Evolutionary conservation across 768 basidiomycete species (phyloP).

Genomic region (Mycena polygramma): DNA sequence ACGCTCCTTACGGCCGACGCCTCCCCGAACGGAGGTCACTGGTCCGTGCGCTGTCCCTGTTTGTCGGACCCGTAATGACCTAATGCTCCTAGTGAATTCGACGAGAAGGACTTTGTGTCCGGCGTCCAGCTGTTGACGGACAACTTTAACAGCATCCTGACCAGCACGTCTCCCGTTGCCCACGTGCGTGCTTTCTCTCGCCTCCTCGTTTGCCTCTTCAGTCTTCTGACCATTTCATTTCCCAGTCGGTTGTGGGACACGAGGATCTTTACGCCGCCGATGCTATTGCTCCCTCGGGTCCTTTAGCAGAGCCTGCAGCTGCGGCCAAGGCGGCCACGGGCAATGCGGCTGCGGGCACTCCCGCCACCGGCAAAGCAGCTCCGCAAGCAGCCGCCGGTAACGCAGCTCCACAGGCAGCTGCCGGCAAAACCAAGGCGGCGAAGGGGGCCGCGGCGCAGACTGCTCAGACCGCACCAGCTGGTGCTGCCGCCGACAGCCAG

Average conservation of each 20-base stretch:
- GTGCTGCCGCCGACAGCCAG: too few species aligned
- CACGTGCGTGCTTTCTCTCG: conserved; percentile 33
- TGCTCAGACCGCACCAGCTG: not conserved
- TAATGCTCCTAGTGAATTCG: conserved; percentile 42
- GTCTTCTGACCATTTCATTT: not conserved
- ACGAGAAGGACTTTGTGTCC: conserved; percentile 43
- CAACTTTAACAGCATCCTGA: conserved; percentile 41
- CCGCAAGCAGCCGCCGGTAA: not conserved
- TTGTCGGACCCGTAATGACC: not conserved
- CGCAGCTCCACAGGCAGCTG: not conserved
- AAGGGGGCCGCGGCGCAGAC: not conserved
- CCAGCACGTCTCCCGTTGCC: conserved; percentile 41
- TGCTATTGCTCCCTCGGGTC: not conserved
- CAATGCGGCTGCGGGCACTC: not conserved
- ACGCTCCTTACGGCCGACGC: conserved; percentile 44
- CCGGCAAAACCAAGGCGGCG: not conserved
- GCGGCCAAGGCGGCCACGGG: not conserved
- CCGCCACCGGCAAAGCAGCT: not conserved
- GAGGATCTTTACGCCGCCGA: conserved; percentile 39
- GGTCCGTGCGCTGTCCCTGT: conserved; percentile 31
- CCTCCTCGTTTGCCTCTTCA: not conserved
- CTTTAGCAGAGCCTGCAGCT: not conserved
- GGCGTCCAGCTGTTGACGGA: conserved; percentile 45
- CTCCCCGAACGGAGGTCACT: conserved; percentile 43
- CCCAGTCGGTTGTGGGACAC: conserved; percentile 41